Base-by-base conservation (phyloP, 495 filamentous ascomycete species). In the Poronia punctata region DNA sequence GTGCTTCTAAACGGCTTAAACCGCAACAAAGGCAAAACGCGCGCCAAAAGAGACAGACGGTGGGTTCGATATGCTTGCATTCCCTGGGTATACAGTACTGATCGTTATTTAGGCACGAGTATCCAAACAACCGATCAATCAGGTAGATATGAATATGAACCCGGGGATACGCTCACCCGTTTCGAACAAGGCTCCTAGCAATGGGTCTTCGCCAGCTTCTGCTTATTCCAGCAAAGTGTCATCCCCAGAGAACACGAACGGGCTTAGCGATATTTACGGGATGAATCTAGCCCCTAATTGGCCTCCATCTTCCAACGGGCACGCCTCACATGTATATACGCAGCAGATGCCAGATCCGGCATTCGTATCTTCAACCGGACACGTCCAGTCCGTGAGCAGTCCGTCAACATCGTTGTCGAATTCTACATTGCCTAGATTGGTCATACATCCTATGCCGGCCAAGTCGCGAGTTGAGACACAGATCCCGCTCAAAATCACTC, bases 401-500 rank as follows among this genome's bases (percentile, higher is more conserved):
- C 45, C 41, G 5, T 48, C 31, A 16, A 35, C 35, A 21, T 40
- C 25, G 7, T 29, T 47, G 14, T 21, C 43, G 12, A 28, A 45
- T n/a, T 11, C 16, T 18, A 43, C 35, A n/a, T 29, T 32, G 11
- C 55, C 55, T 24, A 48, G 55, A 35, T 33, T 59, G 6, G 55
- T 59, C 19, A 70, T 87, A 33, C 76, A 82, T 45, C 78, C 79
- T 2, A 81, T 79, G 3, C 77, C 81, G 7, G 56, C 75, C 40
- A 97, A 96, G 62, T 94, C 89, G 12, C 77, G 90, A 7, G 90
- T 97, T 12, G 90, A 97, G 66, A 97, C 90, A 0, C 90, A 97
- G 55, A 94, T 95, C 43, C 78, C 80, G 2, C 82, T 95, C 45
- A 78, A 75, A 48, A 66, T 96, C 46, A 83, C 80, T 3, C 64